Evolutionary conservation across 495 filamentous ascomycete genomes (phyloP), one percentile per base, ranked within the genome.

Genomic region (Aspergillus campestris): DNA sequence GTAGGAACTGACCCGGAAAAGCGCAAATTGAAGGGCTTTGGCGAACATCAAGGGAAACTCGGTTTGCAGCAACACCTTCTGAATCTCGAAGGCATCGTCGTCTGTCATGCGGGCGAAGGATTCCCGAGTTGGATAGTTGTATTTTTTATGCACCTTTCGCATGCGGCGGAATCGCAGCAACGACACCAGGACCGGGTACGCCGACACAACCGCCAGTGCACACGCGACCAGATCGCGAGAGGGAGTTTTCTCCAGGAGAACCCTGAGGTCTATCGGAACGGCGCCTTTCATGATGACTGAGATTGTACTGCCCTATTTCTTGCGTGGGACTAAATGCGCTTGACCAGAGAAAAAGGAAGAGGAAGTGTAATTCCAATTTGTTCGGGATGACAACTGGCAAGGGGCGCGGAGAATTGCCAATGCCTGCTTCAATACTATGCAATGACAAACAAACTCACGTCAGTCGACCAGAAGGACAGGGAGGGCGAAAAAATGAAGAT

Each of bases 61-160:
- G 24, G 72, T 64, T 38, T 72, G 51, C 2, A 59, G 51, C 6
- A 83, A 29, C 8, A 57, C 52, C 33, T 66, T 58, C 24, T 81
- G 71, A 45, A 84, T 81, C 27, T 67, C 51, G 46, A 69, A 80
- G 1, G 81, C 80, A 18, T 84, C 72, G 30, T 76, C 65, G 45
- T 74, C 69, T 11, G 80, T 84, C 81, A 84, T 86, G n/a, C 55
- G 57, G 18, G 73, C 59, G 42, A 83, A 62, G 7, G 77, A 75
- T 18, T 71, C 61, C 1, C 79, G 72, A 13, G 71, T 76, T 1
- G 67, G 58, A 44, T 74, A 84, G n/a, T 64, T 58, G 45, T 74
- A 73, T 42, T 69, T 67, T 41, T 56, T 56, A 6, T 73, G 61
- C 39, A 82, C 51, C 29, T 54, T 55, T 40, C 65, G 63, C 37